Evolutionary conservation across 441 rosid species (phyloP).

Genomic region (Theobroma grandiflorum): DNA sequence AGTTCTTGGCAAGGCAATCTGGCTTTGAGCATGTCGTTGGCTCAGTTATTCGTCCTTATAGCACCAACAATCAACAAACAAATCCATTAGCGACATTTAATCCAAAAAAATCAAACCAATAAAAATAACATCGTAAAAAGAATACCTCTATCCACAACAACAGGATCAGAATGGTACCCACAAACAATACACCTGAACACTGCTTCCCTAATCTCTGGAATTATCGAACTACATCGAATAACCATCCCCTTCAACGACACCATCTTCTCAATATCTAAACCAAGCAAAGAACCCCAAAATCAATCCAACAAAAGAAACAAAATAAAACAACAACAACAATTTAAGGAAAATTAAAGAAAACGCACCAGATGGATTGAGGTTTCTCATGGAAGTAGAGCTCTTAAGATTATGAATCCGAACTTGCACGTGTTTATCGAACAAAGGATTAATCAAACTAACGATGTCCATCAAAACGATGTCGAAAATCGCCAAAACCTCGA

Average conservation of each 20-base stretch:
- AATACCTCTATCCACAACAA: constrained; percentile 94
- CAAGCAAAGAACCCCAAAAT: constrained; percentile 32
- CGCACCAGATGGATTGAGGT: constrained; percentile 92
- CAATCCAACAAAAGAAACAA: background rate
- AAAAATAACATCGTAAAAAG: constrained; percentile 12
- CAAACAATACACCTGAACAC: constrained; percentile 91
- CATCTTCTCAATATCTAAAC: constrained; percentile 95
- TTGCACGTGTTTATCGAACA: constrained; percentile 92
- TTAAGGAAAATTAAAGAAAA: background rate
- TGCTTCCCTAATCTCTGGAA: constrained; percentile 98
- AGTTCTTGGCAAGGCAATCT: constrained; percentile 88
- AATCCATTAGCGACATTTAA: constrained; percentile 7
- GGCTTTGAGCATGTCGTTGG: constrained; percentile 78
- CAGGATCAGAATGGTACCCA: constrained; percentile 83
- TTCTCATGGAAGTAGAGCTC: constrained; percentile 83
- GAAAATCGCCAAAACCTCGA: constrained; percentile 91
- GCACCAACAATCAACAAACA: constrained; percentile 24
- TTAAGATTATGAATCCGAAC: constrained; percentile 81
- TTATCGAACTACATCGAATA: constrained; percentile 88
- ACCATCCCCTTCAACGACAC: constrained; percentile 94
- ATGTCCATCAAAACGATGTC: constrained; percentile 96
- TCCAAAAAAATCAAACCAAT: background rate
- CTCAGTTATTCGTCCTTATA: constrained; percentile 80
- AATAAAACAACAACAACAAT: background rate
- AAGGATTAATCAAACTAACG: constrained; percentile 69